Percentiles rank a stretch among this genome's conserved stretches.
Conservation (phyloP, 2,329 filamentous ascomycete species). For the Cercospora janseana region DNA sequence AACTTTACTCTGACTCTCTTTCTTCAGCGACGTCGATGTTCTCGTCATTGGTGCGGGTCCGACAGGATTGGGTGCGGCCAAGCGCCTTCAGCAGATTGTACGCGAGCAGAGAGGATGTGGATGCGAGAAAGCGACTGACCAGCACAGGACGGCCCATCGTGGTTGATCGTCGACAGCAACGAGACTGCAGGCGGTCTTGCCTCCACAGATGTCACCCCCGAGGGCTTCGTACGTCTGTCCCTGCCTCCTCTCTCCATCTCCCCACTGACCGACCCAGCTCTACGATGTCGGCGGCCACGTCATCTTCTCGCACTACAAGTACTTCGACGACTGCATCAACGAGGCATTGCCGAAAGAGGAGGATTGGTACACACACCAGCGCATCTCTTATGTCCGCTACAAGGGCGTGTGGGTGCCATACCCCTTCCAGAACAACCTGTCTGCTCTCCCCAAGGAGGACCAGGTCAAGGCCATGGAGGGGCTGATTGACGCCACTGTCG, state of each 20-base stretch:
- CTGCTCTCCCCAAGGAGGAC: conserved; percentile 94
- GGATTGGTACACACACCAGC: conserved; percentile 97
- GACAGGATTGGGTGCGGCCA: conserved; percentile 95
- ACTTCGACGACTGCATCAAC: conserved; percentile 98
- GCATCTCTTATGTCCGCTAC: conserved; percentile 98
- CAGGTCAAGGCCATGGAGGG: conserved; percentile 93
- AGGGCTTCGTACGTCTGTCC: conserved; percentile 81
- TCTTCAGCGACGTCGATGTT: conserved; percentile 80
- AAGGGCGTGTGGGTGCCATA: conserved; percentile 96
- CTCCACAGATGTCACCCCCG: conserved; percentile 88
- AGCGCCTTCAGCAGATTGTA: conserved; percentile 96
- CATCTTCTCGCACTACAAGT: conserved; percentile 99
- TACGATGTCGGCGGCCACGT: conserved; percentile 98
- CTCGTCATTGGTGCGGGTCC: conserved; percentile 97
- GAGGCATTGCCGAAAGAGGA: conserved; percentile 91
- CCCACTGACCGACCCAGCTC: conserved; percentile 57
- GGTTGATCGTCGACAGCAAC: conserved; percentile 91
- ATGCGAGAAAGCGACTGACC: conserved; percentile 12
- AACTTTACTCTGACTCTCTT: not conserved
- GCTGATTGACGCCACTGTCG: conserved; percentile 90
- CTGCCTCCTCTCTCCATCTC: not conserved
- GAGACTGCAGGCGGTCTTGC: conserved; percentile 93
- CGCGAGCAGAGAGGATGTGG: conserved; percentile 33
- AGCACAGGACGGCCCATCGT: conserved; percentile 78
- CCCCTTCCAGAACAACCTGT: conserved; percentile 99